Percentiles rank a stretch among this genome's conserved stretches.
Evolutionary conservation across 2,329 filamentous ascomycete species (phyloP).

Genomic region (Aspergillus nomiae): DNA sequence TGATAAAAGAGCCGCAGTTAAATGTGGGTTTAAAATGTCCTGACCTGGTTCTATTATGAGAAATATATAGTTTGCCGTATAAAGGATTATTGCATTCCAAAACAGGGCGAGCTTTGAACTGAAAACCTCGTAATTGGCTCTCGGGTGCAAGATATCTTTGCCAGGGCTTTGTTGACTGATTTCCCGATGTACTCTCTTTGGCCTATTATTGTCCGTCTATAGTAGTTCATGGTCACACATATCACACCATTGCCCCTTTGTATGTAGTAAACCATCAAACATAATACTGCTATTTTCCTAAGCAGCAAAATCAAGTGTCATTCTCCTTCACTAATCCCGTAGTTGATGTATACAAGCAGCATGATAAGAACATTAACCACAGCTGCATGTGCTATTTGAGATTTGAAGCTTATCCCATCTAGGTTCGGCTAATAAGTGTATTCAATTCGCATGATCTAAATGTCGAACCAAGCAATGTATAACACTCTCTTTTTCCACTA

Average conservation of each 20-base stretch:
- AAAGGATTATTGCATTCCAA: neutral
- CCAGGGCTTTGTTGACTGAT: neutral
- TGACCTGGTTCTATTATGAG: neutral
- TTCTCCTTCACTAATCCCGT: neutral
- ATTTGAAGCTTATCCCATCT: neutral
- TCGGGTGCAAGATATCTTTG: neutral
- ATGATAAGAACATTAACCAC: neutral
- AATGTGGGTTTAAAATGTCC: neutral
- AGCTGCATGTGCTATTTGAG: neutral
- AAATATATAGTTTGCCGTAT: neutral
- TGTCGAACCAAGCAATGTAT: neutral
- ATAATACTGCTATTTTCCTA: neutral
- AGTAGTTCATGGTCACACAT: neutral
- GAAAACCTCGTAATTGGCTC: neutral
- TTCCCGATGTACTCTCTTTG: neutral
- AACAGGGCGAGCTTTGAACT: neutral
- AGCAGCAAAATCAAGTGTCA: neutral
- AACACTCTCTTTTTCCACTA: neutral
- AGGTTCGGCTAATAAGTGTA: neutral
- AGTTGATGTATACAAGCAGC: neutral
- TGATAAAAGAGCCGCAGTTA: neutral
- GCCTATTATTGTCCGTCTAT: neutral
- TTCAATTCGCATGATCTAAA: neutral
- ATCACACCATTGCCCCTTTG: neutral
- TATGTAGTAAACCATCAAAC: neutral